phyloP scores from a whole-genome alignment of 2,329 filamentous ascomycete species.

The Domatiomyces globalis region DNA sequence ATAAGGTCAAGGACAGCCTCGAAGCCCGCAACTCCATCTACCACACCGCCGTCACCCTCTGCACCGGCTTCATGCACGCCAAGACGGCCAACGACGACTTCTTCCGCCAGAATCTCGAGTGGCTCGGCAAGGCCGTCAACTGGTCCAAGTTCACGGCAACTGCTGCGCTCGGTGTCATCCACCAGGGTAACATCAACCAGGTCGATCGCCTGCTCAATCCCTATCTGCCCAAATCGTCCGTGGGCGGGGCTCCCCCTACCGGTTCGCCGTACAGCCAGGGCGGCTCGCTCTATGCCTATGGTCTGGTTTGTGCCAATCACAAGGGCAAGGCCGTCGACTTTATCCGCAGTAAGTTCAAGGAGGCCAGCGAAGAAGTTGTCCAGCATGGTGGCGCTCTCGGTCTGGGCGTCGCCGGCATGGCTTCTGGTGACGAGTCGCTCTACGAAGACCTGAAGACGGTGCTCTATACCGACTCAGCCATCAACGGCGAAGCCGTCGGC shows the following conservation, averaged over 20 bases:
- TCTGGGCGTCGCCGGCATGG: conserved; percentile 94
- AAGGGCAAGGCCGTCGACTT: conserved; percentile 62
- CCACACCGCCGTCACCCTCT: conserved; percentile 92
- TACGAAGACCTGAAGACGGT: conserved; percentile 84
- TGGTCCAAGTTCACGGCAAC: conserved; percentile 99
- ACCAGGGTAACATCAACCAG: conserved; percentile 86
- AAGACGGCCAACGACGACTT: conserved; percentile 97
- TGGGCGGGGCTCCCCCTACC: conserved; percentile 50
- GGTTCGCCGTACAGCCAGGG: conserved; percentile 93
- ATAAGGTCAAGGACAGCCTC: conserved; percentile 89
- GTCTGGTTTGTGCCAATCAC: conserved; percentile 93
- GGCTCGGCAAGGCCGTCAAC: conserved; percentile 95
- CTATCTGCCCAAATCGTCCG: conserved; percentile 63
- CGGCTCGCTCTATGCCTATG: conserved; percentile 87
- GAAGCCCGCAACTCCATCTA: conserved; percentile 97
- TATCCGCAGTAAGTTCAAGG: conserved; percentile 33
- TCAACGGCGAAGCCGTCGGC: conserved; percentile 93
- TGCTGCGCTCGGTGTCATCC: conserved; percentile 88
- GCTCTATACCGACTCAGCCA: conserved; percentile 81
- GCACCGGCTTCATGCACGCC: conserved; percentile 98
- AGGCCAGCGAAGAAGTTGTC: conserved; percentile 58
- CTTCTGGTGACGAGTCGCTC: conserved; percentile 75
- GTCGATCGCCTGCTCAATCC: conserved; percentile 87
- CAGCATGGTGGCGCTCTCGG: conserved; percentile 93
- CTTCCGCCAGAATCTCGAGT: conserved; percentile 94